Evolutionary conservation across 106 monocot species (phyloP), one percentile per base, ranked within the genome.

Genomic region (Chionographis japonica): DNA sequence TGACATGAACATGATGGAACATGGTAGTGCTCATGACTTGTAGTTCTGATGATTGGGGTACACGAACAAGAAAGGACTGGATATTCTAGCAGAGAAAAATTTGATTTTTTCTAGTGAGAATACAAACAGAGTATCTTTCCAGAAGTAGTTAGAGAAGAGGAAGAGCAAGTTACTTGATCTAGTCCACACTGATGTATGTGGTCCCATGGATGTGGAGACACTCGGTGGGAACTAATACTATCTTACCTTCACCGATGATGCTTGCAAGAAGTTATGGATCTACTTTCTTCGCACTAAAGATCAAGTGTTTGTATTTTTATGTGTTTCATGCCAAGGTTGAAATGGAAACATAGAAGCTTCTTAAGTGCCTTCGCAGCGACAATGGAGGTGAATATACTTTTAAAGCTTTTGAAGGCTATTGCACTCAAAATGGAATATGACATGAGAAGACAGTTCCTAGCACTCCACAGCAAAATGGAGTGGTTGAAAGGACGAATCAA

Each of bases 41-140:
- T 67, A 4, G 53, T 37, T 54, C 37, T 39, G n/a, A 8, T 0
- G 54, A 3, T 14, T 67, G 9, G 67, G 37, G 3, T 37, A 67
- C 16, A 67, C 54, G 38, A 40, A 53, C 54, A 36, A 69, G 57
- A 69, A 69, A 46, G 40, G 68, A 10, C 15, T 69, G 18, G 19
- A 67, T 4, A 53, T 43, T 18, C 15, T 69, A 18, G 55, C 3
- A 9, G 57, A 58, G 40, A 69, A 40, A 16, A 41, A 39, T 2
- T 12, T 69, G 2, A 41, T 58, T 19, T 10, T 40, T 10, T 56
- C 4, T 10, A 10, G 1, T 1, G 7, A 69, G 58, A 18, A 4
- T 18, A 58, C 27, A 27, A 27, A 37, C 14, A 36, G 4, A 43
- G 6, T 14, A 17, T 3, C 14, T 6, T 16, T 56, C 17, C 9